A percentile compares a stretch with the other conserved stretches of the same genome.
Conservation (phyloP, 805 yeast species). For the Huiozyma sinensis region DNA sequence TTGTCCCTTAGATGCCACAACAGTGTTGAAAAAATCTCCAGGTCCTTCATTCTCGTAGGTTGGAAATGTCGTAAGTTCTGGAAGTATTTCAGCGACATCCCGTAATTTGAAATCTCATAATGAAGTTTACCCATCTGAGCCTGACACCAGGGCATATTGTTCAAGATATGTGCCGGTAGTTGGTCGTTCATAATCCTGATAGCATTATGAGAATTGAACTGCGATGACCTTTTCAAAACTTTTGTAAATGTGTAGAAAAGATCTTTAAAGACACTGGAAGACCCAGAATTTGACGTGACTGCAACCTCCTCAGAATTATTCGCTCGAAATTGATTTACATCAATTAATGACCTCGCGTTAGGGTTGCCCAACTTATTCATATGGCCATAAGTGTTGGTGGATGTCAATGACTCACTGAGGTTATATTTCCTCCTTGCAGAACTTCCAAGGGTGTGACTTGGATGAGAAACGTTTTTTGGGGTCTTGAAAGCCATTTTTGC, state of each 20-base stretch:
- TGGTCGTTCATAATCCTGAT: conserved; percentile 45
- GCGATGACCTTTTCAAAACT: conserved; percentile 16
- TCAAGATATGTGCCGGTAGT: conserved; percentile 50
- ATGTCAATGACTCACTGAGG: neutral
- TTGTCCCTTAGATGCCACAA: conserved; percentile 88
- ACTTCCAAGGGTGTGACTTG: neutral
- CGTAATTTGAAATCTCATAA: conserved; percentile 77
- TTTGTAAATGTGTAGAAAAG: conserved; percentile 13
- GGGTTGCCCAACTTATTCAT: neutral
- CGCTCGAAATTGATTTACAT: neutral
- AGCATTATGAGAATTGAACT: conserved; percentile 73
- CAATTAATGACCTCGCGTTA: neutral
- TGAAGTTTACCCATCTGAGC: conserved; percentile 70
- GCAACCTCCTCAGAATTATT: neutral
- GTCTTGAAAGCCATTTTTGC: conserved; percentile 15
- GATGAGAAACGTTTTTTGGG: conserved; percentile 8
- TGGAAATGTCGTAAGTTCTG: conserved; percentile 86
- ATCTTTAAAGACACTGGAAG: neutral
- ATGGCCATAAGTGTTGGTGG: neutral
- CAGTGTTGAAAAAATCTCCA: conserved; percentile 19
- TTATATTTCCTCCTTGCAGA: conserved; percentile 3
- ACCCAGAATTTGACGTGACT: neutral
- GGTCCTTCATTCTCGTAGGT: conserved; percentile 29
- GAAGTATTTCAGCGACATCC: conserved; percentile 38
- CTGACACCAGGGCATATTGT: conserved; percentile 74